Evolutionary conservation across 2,329 filamentous ascomycete genomes (phyloP).

Genomic region (Sporothrix humicola): DNA sequence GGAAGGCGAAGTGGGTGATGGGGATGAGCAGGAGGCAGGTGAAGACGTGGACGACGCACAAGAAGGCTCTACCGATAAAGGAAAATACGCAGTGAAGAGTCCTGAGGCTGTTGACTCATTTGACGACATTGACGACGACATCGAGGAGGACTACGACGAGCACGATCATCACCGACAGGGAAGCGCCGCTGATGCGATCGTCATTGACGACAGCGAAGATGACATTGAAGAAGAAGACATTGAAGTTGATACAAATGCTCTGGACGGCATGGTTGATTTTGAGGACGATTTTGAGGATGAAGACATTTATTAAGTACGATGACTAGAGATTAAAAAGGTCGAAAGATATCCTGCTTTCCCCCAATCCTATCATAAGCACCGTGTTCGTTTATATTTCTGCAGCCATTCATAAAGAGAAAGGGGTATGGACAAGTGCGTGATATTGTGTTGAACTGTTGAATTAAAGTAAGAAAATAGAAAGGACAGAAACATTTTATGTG

Average conservation of each 20-base stretch:
- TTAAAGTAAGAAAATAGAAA: too few species aligned
- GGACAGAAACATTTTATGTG: slow-evolving; percentile 19
- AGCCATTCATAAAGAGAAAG: too few species aligned
- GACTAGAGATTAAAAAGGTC: too few species aligned
- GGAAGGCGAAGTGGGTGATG: too few species aligned
- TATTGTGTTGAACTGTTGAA: too few species aligned
- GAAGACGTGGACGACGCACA: neutral
- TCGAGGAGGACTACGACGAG: neutral
- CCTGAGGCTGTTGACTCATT: neutral
- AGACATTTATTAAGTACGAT: neutral
- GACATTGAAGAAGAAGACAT: neutral
- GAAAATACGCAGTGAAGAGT: neutral
- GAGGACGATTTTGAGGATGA: neutral
- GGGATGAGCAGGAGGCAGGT: neutral
- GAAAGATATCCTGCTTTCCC: neutral
- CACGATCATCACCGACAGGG: neutral
- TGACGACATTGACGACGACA: neutral
- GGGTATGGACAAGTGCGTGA: too few species aligned
- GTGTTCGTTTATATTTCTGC: too few species aligned
- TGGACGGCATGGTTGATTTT: neutral
- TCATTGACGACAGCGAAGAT: slow-evolving; percentile 3
- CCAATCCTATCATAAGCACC: neutral
- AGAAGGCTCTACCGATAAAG: neutral
- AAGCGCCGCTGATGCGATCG: neutral
- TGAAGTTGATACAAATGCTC: neutral